Conservation (phyloP, 169 alveolate species). For the Plasmodium chabaudi region DNA sequence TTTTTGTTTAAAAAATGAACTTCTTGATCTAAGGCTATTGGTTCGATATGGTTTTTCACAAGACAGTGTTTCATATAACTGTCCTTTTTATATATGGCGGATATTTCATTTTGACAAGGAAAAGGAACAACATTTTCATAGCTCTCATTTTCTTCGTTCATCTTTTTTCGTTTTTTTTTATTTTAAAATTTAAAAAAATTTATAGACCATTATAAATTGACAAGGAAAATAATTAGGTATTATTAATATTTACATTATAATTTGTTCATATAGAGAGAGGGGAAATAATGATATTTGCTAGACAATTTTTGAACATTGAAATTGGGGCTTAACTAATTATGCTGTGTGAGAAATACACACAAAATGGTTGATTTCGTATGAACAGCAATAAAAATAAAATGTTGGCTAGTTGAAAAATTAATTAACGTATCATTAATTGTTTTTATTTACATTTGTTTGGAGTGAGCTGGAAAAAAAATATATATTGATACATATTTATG, state of each 20-base stretch:
- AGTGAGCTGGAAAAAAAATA: too few relatives aligned
- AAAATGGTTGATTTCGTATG: too few relatives aligned
- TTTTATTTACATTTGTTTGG: too few relatives aligned
- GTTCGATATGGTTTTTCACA: slow-evolving; percentile 53
- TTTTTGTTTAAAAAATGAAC: slow-evolving; percentile 52
- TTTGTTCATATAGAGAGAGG: too few relatives aligned
- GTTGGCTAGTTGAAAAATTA: neutral
- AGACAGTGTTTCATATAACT: slow-evolving; percentile 70
- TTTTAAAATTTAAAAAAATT: neutral
- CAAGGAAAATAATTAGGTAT: too few relatives aligned
- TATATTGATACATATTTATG: too few relatives aligned
- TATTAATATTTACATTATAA: too few relatives aligned
- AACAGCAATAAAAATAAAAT: slow-evolving; percentile 13
- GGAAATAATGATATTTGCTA: too few relatives aligned
- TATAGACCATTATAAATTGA: too few relatives aligned
- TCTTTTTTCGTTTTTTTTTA: neutral
- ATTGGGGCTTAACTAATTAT: too few relatives aligned
- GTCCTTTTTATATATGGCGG: slow-evolving; percentile 37
- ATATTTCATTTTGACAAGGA: slow-evolving; percentile 25
- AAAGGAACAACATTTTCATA: neutral
- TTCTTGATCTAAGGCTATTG: slow-evolving; percentile 69
- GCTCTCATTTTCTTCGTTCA: slow-evolving; percentile 2
- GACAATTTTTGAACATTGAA: too few relatives aligned
- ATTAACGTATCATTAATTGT: neutral
- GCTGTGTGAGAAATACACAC: too few relatives aligned